Evolutionary conservation across 805 yeast genomes (phyloP).

Genomic region (Starmerella asiatica): DNA sequence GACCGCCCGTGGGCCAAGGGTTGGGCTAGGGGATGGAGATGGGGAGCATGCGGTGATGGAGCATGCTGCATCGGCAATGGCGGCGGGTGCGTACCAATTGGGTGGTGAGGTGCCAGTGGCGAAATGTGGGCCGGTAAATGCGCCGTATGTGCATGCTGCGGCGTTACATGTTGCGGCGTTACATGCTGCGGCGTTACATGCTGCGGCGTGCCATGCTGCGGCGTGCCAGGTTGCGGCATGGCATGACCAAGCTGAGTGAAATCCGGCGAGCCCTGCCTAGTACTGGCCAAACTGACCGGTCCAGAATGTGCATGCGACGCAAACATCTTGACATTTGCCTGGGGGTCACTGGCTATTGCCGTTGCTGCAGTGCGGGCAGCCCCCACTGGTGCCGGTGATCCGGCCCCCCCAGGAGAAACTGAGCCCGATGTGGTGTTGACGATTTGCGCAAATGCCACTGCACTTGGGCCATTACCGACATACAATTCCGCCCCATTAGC

Average conservation of each 20-base stretch:
- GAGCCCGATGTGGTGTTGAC: conserved; percentile 9
- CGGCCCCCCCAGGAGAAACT: background rate
- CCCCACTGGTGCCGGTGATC: background rate
- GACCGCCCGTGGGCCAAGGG: background rate
- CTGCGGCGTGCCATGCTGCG: background rate
- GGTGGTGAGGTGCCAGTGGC: conserved; percentile 1
- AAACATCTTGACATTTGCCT: too few species aligned
- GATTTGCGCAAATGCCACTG: conserved; percentile 75
- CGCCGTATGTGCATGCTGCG: too few species aligned
- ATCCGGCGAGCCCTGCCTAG: too few species aligned
- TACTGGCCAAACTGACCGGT: background rate
- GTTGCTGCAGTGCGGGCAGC: background rate
- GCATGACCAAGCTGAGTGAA: too few species aligned
- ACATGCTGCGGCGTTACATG: background rate
- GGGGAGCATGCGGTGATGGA: conserved; percentile 1
- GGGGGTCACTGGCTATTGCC: background rate
- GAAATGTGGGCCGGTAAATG: too few species aligned
- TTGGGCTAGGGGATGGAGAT: too few species aligned
- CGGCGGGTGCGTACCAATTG: too few species aligned
- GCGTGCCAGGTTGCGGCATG: background rate
- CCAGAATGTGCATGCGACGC: too few species aligned
- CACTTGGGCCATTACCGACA: conserved; percentile 60
- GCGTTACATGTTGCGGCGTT: background rate
- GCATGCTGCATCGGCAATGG: too few species aligned
- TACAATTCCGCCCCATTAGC: conserved; percentile 72